A percentile compares a stretch with the other conserved stretches of the same genome.
Conservation (phyloP, 306 rosid genomes). For the Cucumis hystrix region DNA sequence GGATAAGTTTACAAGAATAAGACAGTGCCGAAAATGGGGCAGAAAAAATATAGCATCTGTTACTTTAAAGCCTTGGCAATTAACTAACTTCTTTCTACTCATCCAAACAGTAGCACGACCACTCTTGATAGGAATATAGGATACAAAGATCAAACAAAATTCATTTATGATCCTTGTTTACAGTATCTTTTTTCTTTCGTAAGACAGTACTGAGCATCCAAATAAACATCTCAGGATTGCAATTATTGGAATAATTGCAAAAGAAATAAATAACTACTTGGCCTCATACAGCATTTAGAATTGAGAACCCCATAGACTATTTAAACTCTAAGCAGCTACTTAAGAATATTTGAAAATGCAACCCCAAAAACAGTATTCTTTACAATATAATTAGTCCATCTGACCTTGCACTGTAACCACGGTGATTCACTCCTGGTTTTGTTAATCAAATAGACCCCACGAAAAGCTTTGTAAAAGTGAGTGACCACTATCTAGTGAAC, state of each 20-base stretch:
- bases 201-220: background rate
- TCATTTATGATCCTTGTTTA: background rate
- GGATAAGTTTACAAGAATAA: background rate
- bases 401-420: background rate
- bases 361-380: background rate
- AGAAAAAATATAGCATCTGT: background rate
- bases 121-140: background rate
- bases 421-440: background rate
- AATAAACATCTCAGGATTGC: background rate
- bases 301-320: background rate
- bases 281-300: background rate
- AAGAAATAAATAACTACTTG: background rate
- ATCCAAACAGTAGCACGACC: background rate
- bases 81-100: background rate
- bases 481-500: background rate
- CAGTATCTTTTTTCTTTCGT: background rate
- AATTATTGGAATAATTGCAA: background rate
- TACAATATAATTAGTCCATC: background rate
- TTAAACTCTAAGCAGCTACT: background rate
- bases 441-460: background rate
- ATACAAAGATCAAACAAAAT: background rate
- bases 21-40: slow-evolving; percentile 5
- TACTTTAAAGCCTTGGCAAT: background rate
- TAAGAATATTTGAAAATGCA: background rate
- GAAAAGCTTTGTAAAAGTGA: background rate